Evolutionary conservation across 345 rosid species (phyloP), one percentile per base, ranked within the genome.

Genomic region (Gynandropsis gynandra): DNA sequence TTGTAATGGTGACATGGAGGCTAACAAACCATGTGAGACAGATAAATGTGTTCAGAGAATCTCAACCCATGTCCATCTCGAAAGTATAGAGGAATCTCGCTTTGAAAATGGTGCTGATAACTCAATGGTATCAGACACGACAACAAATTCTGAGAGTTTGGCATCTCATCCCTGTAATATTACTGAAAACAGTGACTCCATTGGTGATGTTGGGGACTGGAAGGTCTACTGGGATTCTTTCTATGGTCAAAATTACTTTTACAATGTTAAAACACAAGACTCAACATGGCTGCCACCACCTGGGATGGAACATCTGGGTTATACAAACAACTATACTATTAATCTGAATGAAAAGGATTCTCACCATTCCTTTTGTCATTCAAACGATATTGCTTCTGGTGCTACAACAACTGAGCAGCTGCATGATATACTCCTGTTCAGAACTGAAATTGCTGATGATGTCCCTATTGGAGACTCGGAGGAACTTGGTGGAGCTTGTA

Each of bases 271-370:
- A 60, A 79, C 95, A 21, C 71, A 74, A 64, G 70, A 50, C 61
- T 79, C 95, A 12, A 80, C 81, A 20, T 87, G 96, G 96, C 55
- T 67, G 29, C 72, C 85, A 7, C 98, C 98, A 19, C 71, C 70
- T 31, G 80, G 84, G 45, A 72, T 79, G 80, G 81, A 87, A 47
- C 78, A 74, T 72, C 72, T 70, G 13, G 56, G 54, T 46, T 36
- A 48, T 36, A 42, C 20, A 43, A 64, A 56, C 36, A 53, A 47
- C 15, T 53, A 38, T 43, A 27, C 54, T 29, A 40, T 59, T 46
- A 61, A 56, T 62, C 45, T 65, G 48, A 51, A 56, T 68, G 78
- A 52, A 48, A 50, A 42, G 50, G 55, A 32, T 61, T 61, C 54
- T 56, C 42, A 6, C 29, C 13, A 42, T 20, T 50, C 50, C 55